Base-by-base conservation (phyloP, 2,329 filamentous ascomycete genomes). In the Coniella vitis region DNA sequence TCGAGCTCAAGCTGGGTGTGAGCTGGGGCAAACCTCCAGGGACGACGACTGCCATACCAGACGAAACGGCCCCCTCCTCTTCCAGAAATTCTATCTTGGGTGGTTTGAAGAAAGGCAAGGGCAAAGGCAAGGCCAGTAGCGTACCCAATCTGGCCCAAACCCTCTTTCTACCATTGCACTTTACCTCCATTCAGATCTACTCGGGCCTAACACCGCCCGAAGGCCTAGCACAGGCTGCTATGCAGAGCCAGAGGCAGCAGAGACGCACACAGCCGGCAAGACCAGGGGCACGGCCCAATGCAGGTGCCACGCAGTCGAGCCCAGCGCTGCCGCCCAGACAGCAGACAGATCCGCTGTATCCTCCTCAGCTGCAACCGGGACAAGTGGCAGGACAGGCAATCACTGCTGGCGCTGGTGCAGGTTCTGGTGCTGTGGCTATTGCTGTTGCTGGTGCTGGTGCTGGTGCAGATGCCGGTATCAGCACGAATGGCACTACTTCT, bases 151-250 rank as follows among this genome's bases (percentile, higher is more conserved):
- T 65, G 14, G 76, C 84, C n/a, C 87, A 95, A 68, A 75, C 83
- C 45, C 81, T 95, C 31, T 78, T 86, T 48, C 75, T 95, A 3
- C 88, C 90, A 4, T 73, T 98, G 16, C 78, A 84, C 53, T 83
- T 97, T 59, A 81, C 83, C 40, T 65, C 70, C 31, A 76, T 94
- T 44, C 78, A 89, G 48, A 81, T 98, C 14, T 97, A 79, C 65
- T 95, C 90, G 1, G 93, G 93, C 57, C 90, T 97, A 56, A 76
- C 79, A 19, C 91, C 93, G 12, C 90, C 90, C 1, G 69, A 79
- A 19, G 81, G 85, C 41, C 80, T 97, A 5, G 69, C 95, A 17
- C 75, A 86, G 51, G 83, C 86, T 35, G 79, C 62, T 45, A 56
- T 56, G 35, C 57, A 52, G 40, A 42, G 31, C 43, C 45, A 48